A percentile compares a stretch with the other conserved stretches of the same genome.
These are phyloP conservation scores for Penicillium sp. DNA, from an alignment of 2,329 filamentous ascomycete species.

Conservation along the genomic window DNA sequence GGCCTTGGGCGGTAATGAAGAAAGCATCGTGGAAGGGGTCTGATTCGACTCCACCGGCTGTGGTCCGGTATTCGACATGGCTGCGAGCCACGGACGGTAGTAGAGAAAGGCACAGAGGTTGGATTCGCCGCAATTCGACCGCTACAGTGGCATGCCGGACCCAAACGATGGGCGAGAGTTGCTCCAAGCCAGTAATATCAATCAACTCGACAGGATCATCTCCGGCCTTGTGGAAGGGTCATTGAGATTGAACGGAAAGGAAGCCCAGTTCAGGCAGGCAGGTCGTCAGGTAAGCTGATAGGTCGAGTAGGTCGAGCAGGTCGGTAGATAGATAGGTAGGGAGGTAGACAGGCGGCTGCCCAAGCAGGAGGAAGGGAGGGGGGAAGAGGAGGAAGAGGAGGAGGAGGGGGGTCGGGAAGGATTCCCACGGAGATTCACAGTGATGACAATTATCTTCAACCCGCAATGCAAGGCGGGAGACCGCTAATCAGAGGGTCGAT, in stretches of 20 bases:
- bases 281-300: too few species aligned
- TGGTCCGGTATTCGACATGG: constrained; percentile 16
- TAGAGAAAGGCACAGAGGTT: background rate
- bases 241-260: too few species aligned
- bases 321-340: too few species aligned
- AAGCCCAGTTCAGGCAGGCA: too few species aligned
- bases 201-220: constrained; percentile 17
- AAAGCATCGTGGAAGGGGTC: constrained; percentile 1
- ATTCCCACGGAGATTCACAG: constrained; percentile 4
- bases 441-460: constrained; percentile 6
- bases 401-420: background rate
- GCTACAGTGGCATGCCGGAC: constrained; percentile 15
- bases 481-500: constrained; percentile 3
- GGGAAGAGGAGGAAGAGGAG: constrained; percentile 7
- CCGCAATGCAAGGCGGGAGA: constrained; percentile 11
- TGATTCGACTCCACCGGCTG: constrained; percentile 7
- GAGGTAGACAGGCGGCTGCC: background rate
- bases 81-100: constrained; percentile 3
- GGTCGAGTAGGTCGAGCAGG: constrained; percentile 1
- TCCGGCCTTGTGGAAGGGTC: constrained; percentile 5
- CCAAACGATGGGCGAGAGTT: constrained; percentile 14
- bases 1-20: constrained; percentile 3
- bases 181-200: constrained; percentile 14
- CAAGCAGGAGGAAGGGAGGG: background rate
- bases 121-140: constrained; percentile 5